Base-by-base conservation (phyloP, 2,329 filamentous ascomycete species). In the Cladophialophora immunda region DNA sequence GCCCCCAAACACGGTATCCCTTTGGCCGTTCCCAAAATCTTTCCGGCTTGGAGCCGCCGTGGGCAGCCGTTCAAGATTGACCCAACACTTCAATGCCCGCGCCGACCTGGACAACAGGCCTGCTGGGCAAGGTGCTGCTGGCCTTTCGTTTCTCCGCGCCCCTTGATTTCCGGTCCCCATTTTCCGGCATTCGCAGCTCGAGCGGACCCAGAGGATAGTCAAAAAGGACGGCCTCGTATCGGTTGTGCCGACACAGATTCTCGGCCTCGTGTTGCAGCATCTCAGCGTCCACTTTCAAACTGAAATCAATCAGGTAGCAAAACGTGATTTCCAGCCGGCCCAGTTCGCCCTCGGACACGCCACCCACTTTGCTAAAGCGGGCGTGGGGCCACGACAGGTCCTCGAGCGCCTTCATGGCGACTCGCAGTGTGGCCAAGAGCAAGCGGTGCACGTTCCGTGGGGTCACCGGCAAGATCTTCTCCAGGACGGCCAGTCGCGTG, bases 371-470 rank as follows among this genome's bases (percentile, higher is more conserved):
- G 19, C 94, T 90, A 71, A 97, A 89, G 63, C 93, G 90, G 67
- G 85, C 85, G 80, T 97, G 94, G 8, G 92, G 88, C 80, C 96
- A 97, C 72, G 90, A 92, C 62, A 94, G 85, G 77, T 98, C 94
- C 78, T 99, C 94, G n/a, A 97, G 82, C 0, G 93, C 92, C 81
- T 98, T 99, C 87, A 94, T 95, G 15, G 94, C 93, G 3, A 97
- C 92, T 38, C 94, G 84, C 61, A 97, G 83, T 6, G 91, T 92
- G 0, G 93, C 94, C 17, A 99, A 85, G 34, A 97, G 84, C 7
- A 98, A 82, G 2, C 95, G 89, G 78, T 99, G 94, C 68, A 92
- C 90, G 69, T 97, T 98, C 64, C 92, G 87, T 65, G 86, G 85
- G 2, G 93, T 97, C 7, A 97, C 90, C 0, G 90, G 89, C 25